Evolutionary conservation across 1,284 basidiomycete genomes (phyloP).

Genomic region (Earliella scabrosa): DNA sequence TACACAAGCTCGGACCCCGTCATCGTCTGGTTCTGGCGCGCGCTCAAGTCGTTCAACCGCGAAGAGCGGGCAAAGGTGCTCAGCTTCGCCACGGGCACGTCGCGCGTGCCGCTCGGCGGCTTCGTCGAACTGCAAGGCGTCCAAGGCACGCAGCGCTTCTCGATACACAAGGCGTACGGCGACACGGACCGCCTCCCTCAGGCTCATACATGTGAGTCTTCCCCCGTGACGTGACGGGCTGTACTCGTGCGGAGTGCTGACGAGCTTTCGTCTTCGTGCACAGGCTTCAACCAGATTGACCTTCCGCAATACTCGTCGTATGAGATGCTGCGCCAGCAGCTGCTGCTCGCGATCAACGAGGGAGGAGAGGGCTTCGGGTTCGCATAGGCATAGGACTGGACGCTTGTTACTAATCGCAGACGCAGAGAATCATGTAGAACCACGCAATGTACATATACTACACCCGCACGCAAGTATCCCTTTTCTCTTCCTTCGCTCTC

Average conservation of each 20-base stretch:
- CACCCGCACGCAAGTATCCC: slow-evolving; percentile 10
- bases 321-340: slow-evolving; percentile 88
- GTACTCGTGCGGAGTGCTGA: not conserved
- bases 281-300: slow-evolving; percentile 88
- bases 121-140: slow-evolving; percentile 95
- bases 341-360: slow-evolving; percentile 91
- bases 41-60: slow-evolving; percentile 95
- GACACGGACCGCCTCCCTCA: slow-evolving; percentile 85
- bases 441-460: slow-evolving; percentile 26
- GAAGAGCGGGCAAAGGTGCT: slow-evolving; percentile 95
- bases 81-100: slow-evolving; percentile 96
- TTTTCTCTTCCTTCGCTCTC: not conserved
- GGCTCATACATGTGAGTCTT: slow-evolving; percentile 83
- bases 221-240: slow-evolving; percentile 26
- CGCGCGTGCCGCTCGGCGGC: slow-evolving; percentile 92
- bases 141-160: slow-evolving; percentile 94
- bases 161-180: slow-evolving; percentile 93
- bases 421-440: slow-evolving; percentile 20
- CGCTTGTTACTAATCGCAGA: slow-evolving; percentile 9
- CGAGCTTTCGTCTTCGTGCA: too few relatives aligned
- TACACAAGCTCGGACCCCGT: slow-evolving; percentile 89
- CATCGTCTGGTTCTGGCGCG: slow-evolving; percentile 99
- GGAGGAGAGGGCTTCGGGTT: slow-evolving; percentile 93
- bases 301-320: slow-evolving; percentile 92
- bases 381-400: slow-evolving; percentile 45